phyloP scores from a whole-genome alignment of 345 rosid genomes.

The Bretschneidera sinensis region DNA sequence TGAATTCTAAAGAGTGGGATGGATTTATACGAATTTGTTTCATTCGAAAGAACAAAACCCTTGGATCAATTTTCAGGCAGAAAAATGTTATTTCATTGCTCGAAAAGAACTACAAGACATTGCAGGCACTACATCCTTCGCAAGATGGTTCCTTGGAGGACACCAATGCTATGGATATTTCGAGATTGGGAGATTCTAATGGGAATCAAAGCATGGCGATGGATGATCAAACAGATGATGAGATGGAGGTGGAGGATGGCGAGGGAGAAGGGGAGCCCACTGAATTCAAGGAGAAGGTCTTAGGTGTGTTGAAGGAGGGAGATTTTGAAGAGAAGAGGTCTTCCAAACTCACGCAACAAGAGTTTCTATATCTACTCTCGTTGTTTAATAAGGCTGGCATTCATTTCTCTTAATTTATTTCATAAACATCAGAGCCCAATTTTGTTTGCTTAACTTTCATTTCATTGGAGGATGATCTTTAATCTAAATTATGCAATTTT shows the following conservation, averaged over 20 bases:
- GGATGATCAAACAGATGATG: conserved; percentile 40
- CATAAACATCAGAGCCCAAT: background rate
- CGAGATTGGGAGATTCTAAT: conserved; percentile 20
- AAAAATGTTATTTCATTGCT: conserved; percentile 58
- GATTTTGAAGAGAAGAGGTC: conserved; percentile 72
- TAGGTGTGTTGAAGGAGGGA: conserved; percentile 60
- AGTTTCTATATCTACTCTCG: conserved; percentile 75
- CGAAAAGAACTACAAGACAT: conserved; percentile 80
- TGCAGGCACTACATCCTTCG: conserved; percentile 50
- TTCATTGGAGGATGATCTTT: conserved; percentile 38
- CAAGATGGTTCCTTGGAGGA: conserved; percentile 17
- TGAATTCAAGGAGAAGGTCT: conserved; percentile 66
- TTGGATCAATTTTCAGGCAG: conserved; percentile 73
- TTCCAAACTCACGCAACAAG: conserved; percentile 69
- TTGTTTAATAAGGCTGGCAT: conserved; percentile 81
- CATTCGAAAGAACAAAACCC: conserved; percentile 83
- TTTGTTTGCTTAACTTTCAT: no score
- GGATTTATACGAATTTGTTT: conserved; percentile 83
- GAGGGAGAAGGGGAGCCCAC: conserved; percentile 41
- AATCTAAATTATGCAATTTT: conserved; percentile 15
- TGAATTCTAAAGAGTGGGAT: conserved; percentile 81
- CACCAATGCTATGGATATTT: conserved; percentile 22
- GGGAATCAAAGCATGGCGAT: conserved; percentile 48
- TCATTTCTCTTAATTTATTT: conserved; percentile 49
- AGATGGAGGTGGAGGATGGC: conserved; percentile 46